phyloP scores from a whole-genome alignment of 2,329 filamentous ascomycete genomes.

The Albifimbria verrucaria region DNA sequence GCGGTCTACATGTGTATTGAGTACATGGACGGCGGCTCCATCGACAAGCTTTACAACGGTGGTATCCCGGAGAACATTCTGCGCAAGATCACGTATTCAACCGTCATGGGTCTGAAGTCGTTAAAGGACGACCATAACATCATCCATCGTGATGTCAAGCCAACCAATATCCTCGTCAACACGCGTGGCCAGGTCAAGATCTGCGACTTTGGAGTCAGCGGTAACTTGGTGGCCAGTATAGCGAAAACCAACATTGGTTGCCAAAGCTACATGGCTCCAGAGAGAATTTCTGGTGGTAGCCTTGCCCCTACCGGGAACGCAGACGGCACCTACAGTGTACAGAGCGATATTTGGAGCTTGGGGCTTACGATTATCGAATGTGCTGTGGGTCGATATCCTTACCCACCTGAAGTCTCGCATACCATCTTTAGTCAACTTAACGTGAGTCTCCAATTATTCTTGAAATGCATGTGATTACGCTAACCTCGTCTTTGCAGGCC shows the following conservation, averaged over 20 bases:
- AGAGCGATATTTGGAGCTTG: slow-evolving; percentile 97
- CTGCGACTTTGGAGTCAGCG: slow-evolving; percentile 96
- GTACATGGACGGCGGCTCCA: slow-evolving; percentile 97
- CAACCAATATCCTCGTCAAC: slow-evolving; percentile 96
- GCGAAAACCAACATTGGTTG: slow-evolving; percentile 99
- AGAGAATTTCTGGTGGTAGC: slow-evolving; percentile 85
- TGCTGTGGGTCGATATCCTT: slow-evolving; percentile 90
- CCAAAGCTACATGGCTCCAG: slow-evolving; percentile 98
- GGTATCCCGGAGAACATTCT: slow-evolving; percentile 87
- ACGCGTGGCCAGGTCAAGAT: slow-evolving; percentile 91
- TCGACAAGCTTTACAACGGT: slow-evolving; percentile 90
- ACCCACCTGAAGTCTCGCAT: slow-evolving; percentile 94
- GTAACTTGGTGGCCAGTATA: slow-evolving; percentile 94
- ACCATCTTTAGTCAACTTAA: slow-evolving; percentile 98
- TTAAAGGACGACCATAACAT: slow-evolving; percentile 99
- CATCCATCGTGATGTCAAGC: slow-evolving; percentile 97
- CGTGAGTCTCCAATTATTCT: slow-evolving; percentile 55
- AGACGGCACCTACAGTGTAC: slow-evolving; percentile 91
- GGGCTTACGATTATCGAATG: slow-evolving; percentile 95
- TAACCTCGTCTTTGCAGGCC: slow-evolving; percentile 54
- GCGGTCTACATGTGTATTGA: slow-evolving; percentile 99
- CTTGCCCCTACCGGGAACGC: slow-evolving; percentile 66
- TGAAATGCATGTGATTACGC: not conserved
- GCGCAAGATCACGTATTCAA: slow-evolving; percentile 85
- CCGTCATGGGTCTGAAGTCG: slow-evolving; percentile 85